phyloP scores from a whole-genome alignment of 1,139 yeast species.

The Debaryomyces subglobosus region DNA sequence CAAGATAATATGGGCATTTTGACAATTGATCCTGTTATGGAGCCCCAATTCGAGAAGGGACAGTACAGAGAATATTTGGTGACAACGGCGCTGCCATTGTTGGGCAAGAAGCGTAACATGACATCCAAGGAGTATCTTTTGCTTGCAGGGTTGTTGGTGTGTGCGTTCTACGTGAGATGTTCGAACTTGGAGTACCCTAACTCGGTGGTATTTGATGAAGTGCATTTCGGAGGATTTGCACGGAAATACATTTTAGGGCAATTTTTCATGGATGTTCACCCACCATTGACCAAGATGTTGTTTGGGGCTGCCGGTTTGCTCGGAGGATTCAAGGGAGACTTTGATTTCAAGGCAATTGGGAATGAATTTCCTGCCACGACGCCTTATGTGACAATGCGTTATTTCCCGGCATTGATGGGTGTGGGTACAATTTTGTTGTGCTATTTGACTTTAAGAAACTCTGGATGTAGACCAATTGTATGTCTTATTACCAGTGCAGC shows the following conservation, averaged over 20 bases:
- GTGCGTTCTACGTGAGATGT: conserved; percentile 54
- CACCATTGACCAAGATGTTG: conserved; percentile 89
- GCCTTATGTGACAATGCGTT: conserved; percentile 84
- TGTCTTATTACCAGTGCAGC: conserved; percentile 69
- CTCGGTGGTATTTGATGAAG: conserved; percentile 43
- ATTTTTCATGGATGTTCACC: conserved; percentile 92
- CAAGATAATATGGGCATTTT: not conserved
- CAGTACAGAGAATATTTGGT: conserved; percentile 30
- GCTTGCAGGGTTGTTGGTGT: conserved; percentile 52
- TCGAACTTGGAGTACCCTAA: conserved; percentile 31
- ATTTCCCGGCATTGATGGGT: conserved; percentile 83
- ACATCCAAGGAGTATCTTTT: conserved; percentile 30
- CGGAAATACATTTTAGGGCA: conserved; percentile 69
- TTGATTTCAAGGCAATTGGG: conserved; percentile 74
- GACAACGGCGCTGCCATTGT: conserved; percentile 26
- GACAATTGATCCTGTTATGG: conserved; percentile 30
- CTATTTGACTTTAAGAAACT: conserved; percentile 79
- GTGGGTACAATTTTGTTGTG: conserved; percentile 74
- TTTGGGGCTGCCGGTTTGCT: conserved; percentile 74
- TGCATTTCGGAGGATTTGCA: conserved; percentile 73
- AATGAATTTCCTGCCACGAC: conserved; percentile 56
- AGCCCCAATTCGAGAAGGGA: conserved; percentile 31
- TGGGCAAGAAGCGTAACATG: conserved; percentile 26
- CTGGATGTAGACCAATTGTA: conserved; percentile 83
- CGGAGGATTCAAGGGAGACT: conserved; percentile 80